A percentile compares a stretch with the other conserved stretches of the same genome.
Evolutionary conservation across 2,329 filamentous ascomycete genomes (phyloP).

Genomic region (Colletotrichum lupini): DNA sequence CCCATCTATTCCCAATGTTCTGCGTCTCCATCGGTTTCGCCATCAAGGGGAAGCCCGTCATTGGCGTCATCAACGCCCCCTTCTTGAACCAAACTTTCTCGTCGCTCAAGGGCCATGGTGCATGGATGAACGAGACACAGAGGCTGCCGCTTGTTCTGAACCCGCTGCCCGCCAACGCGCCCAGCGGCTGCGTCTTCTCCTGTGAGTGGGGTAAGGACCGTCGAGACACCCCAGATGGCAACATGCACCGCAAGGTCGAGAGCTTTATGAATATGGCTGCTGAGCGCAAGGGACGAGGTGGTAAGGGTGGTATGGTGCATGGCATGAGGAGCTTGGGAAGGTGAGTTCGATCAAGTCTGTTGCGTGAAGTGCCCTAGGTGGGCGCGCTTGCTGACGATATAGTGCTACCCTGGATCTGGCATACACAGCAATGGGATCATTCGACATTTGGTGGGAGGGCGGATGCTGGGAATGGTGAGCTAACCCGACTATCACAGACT

Average conservation of each 20-base stretch:
- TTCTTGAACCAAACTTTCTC: constrained; percentile 77
- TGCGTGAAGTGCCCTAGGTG: background rate
- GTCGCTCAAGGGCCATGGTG: constrained; percentile 72
- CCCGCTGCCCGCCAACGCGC: constrained; percentile 72
- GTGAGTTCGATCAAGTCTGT: constrained; percentile 39
- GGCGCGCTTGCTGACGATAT: background rate
- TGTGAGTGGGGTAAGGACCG: constrained; percentile 87
- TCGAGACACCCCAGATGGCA: constrained; percentile 72
- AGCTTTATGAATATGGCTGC: constrained; percentile 81
- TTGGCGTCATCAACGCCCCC: constrained; percentile 80
- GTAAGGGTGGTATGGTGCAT: constrained; percentile 83
- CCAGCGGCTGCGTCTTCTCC: constrained; percentile 76
- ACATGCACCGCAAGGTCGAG: constrained; percentile 77
- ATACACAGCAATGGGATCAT: constrained; percentile 79
- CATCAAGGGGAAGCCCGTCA: constrained; percentile 66
- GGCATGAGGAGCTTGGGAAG: constrained; percentile 77
- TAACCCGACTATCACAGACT: background rate
- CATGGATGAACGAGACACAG: constrained; percentile 75
- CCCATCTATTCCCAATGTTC: constrained; percentile 84
- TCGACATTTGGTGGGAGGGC: constrained; percentile 88
- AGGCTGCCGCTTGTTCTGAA: constrained; percentile 71
- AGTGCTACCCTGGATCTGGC: constrained; percentile 80
- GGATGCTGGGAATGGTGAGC: constrained; percentile 82
- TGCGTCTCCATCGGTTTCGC: constrained; percentile 82
- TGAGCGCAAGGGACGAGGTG: constrained; percentile 70